A percentile compares a stretch with the other conserved stretches of the same genome.
Evolutionary conservation across 495 filamentous ascomycete genomes (phyloP).

Genomic region (Aspergillus funiculosus): DNA sequence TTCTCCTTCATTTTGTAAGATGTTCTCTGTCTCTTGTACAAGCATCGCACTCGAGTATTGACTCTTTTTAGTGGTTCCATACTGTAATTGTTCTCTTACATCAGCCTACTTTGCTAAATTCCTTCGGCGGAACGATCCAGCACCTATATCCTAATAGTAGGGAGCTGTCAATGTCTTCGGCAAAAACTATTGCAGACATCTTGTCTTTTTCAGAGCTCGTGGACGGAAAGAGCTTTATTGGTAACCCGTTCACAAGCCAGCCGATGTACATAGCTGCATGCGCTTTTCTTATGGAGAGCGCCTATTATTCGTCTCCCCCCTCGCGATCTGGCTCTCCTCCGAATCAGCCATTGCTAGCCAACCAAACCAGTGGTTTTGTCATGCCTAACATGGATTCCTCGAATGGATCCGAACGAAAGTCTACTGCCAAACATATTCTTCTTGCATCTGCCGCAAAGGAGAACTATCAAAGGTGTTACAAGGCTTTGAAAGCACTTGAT

Average conservation of each 20-base stretch:
- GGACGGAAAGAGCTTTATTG: constrained; percentile 72
- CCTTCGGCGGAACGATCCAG: constrained; percentile 63
- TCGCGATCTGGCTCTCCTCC: constrained; percentile 29
- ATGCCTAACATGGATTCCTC: constrained; percentile 36
- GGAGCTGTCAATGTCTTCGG: constrained; percentile 79
- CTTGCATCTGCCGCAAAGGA: constrained; percentile 69
- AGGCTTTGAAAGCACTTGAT: constrained; percentile 68
- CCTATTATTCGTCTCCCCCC: constrained; percentile 40
- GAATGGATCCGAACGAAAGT: constrained; percentile 37
- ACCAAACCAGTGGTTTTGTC: constrained; percentile 39
- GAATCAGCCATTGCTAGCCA: constrained; percentile 29
- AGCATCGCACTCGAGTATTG: not conserved
- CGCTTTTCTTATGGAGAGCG: constrained; percentile 77
- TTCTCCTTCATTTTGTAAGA: constrained; percentile 69
- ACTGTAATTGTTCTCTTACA: constrained; percentile 78
- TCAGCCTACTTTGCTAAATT: constrained; percentile 72
- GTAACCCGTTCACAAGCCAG: constrained; percentile 83
- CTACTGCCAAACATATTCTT: constrained; percentile 61
- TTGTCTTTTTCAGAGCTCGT: constrained; percentile 71
- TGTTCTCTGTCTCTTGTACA: not conserved
- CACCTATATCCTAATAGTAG: constrained; percentile 69
- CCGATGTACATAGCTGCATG: constrained; percentile 87
- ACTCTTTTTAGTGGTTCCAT: constrained; percentile 61
- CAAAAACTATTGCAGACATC: constrained; percentile 84
- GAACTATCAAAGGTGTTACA: constrained; percentile 77